phyloP scores from a whole-genome alignment of 352 stramenopile species.

The Globisporangium middletonii region DNA sequence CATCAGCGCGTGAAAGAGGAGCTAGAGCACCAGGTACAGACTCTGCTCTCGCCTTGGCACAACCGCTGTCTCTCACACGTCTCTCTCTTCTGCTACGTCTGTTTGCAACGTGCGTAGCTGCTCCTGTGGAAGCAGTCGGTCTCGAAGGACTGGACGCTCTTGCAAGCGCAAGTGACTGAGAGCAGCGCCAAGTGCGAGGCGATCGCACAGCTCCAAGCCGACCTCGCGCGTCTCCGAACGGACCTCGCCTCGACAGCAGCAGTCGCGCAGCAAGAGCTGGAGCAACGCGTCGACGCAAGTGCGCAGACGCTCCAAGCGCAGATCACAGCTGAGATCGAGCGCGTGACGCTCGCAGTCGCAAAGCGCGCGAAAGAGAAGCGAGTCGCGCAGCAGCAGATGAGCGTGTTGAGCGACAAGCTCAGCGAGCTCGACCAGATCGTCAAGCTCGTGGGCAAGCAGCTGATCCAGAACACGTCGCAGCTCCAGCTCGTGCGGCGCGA shows the following conservation, averaged over 20 bases:
- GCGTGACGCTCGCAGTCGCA: background rate
- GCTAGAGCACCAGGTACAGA: conserved; percentile 9
- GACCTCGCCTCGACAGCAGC: no score
- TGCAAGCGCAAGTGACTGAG: conserved; percentile 3
- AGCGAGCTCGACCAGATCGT: conserved; percentile 54
- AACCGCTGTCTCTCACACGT: no score
- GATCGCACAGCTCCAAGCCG: background rate
- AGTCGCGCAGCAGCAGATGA: conserved; percentile 15
- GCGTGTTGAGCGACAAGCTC: conserved; percentile 31
- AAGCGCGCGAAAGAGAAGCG: conserved; percentile 16
- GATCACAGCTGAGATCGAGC: background rate
- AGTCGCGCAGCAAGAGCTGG: conserved; percentile 1
- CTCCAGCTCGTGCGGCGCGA: conserved; percentile 49
- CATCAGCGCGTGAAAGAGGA: conserved; percentile 6
- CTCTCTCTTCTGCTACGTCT: no score
- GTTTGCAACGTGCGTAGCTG: conserved; percentile 4
- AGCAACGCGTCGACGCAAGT: conserved; percentile 16
- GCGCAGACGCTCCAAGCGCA: background rate
- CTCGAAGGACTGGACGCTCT: conserved; percentile 4
- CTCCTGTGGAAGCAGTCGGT: conserved; percentile 10
- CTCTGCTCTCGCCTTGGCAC: no score
- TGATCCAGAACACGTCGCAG: conserved; percentile 62
- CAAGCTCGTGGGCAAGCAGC: conserved; percentile 54
- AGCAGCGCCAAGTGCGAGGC: background rate
- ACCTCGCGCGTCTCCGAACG: background rate